phyloP scores from a whole-genome alignment of 1,284 basidiomycete genomes.

The Boletus hoseneyae region DNA sequence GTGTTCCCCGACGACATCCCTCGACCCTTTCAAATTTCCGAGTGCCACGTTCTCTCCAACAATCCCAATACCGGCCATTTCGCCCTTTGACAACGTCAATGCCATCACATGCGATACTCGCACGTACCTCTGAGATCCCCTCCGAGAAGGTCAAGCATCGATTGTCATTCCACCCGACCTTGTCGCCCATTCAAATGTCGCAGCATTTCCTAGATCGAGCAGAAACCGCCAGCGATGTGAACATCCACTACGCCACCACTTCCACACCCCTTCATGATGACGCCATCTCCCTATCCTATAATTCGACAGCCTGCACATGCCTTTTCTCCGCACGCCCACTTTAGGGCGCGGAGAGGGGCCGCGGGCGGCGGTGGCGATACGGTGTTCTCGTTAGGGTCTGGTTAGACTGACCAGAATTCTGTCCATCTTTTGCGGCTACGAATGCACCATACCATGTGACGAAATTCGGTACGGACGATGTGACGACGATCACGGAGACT shows the following conservation, averaged over 20 bases:
- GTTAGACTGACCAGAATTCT: constrained; percentile 1
- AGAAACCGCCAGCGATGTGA: background rate
- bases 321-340: constrained; percentile 18
- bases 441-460: background rate
- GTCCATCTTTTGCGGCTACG: background rate
- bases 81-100: background rate
- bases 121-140: constrained; percentile 2
- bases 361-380: constrained; percentile 7
- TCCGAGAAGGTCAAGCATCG: background rate
- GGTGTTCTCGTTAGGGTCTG: background rate
- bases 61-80: background rate
- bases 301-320: constrained; percentile 2
- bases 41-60: background rate
- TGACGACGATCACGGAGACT: constrained; percentile 3
- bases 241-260: background rate
- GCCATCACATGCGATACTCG: background rate
- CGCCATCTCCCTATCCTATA: background rate
- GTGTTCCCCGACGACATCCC: constrained; percentile 1
- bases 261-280: background rate
- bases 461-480: constrained; percentile 1
- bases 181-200: background rate
- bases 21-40: background rate
- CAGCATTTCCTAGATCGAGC: background rate
- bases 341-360: constrained; percentile 17
- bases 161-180: background rate